Conservation (phyloP, 2,329 filamentous ascomycete genomes). For the Sordariomycetes sp. region DNA sequence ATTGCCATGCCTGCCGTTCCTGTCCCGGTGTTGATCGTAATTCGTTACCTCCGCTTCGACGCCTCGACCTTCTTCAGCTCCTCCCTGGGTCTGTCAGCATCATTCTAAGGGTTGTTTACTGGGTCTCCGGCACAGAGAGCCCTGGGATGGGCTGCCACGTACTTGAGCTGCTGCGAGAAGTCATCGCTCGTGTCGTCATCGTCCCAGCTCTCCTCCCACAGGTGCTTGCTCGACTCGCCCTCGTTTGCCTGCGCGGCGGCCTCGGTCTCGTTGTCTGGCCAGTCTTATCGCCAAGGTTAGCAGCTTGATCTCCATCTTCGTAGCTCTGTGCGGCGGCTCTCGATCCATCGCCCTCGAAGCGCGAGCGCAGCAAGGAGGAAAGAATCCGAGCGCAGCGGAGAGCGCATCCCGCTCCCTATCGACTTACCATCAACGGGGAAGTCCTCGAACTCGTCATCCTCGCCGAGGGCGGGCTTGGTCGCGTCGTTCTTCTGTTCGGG, state of each 20-base stretch:
- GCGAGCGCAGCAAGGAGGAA: too few species aligned
- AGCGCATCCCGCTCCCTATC: neutral
- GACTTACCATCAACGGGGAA: conserved; percentile 85
- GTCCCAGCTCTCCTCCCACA: conserved; percentile 99
- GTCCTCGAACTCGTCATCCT: conserved; percentile 98
- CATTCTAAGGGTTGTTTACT: neutral
- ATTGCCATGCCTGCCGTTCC: too few species aligned
- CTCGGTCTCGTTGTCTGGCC: conserved; percentile 86
- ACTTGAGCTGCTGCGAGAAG: conserved; percentile 93
- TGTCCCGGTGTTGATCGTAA: conserved; percentile 4
- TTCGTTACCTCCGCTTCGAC: conserved; percentile 33
- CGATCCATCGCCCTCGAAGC: too few species aligned
- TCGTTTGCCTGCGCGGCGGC: conserved; percentile 41
- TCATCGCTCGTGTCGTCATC: conserved; percentile 96
- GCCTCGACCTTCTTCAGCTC: conserved; percentile 91
- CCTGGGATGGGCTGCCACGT: conserved; percentile 18
- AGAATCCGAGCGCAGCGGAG: too few species aligned
- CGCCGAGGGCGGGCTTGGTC: conserved; percentile 61
- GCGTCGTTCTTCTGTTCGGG: conserved; percentile 19
- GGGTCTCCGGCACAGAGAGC: neutral
- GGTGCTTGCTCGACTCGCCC: conserved; percentile 57
- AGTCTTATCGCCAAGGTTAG: conserved; percentile 49
- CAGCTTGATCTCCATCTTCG: neutral
- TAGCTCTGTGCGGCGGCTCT: too few species aligned
- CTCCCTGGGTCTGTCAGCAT: conserved; percentile 45